Evolutionary conservation across 768 basidiomycete species (phyloP).

Genomic region (Crucibulum laeve): DNA sequence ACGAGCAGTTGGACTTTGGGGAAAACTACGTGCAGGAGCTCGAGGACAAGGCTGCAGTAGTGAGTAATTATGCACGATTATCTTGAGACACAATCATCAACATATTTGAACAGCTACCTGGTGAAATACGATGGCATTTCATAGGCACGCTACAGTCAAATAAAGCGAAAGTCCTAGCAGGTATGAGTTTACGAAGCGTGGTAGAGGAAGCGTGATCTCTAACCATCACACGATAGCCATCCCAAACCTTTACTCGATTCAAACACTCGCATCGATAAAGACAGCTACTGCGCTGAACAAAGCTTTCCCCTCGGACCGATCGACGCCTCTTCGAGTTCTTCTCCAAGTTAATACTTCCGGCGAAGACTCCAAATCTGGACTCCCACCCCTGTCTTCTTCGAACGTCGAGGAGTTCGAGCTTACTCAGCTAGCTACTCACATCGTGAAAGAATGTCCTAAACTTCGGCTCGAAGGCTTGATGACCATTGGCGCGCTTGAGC

Average conservation of each 20-base stretch:
- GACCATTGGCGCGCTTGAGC: slow-evolving; percentile 88
- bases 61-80: slow-evolving; percentile 25
- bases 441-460: slow-evolving; percentile 69
- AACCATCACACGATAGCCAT: slow-evolving; percentile 49
- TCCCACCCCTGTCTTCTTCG: slow-evolving; percentile 49
- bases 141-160: slow-evolving; percentile 93
- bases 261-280: slow-evolving; percentile 82
- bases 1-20: slow-evolving; percentile 87
- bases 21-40: slow-evolving; percentile 98
- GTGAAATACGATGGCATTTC: slow-evolving; percentile 93
- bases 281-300: slow-evolving; percentile 78
- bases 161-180: slow-evolving; percentile 83
- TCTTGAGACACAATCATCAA: background rate
- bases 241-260: slow-evolving; percentile 82
- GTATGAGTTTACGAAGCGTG: slow-evolving; percentile 36
- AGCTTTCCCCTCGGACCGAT: slow-evolving; percentile 53
- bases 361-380: slow-evolving; percentile 88
- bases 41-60: slow-evolving; percentile 76
- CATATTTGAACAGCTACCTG: slow-evolving; percentile 60
- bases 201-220: background rate
- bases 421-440: slow-evolving; percentile 59
- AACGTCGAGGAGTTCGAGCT: slow-evolving; percentile 44
- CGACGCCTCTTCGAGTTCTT: slow-evolving; percentile 68
- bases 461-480: slow-evolving; percentile 84
- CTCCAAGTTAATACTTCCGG: slow-evolving; percentile 95